Base-by-base conservation (phyloP, 192 early-diverging fungal genomes). In the Powellomyces hirtus region DNA sequence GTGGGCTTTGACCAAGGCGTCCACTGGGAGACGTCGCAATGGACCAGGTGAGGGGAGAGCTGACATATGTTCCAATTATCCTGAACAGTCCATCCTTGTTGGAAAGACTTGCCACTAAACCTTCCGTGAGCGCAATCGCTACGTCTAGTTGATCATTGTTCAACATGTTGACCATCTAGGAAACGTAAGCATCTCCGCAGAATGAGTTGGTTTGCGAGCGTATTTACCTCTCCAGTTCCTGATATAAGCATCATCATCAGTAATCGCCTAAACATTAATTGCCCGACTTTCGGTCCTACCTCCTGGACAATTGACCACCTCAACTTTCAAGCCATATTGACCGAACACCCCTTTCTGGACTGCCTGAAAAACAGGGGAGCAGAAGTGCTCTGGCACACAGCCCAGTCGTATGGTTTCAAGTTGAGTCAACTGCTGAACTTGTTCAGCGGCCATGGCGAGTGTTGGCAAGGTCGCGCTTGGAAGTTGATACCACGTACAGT, bases 121-220 rank as follows among this genome's bases (percentile, higher is more conserved):
- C 94, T 71, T 96, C 94, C 0, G 93, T 96, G 40, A 96, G 84
- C 26, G 92, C 91, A 52, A 96, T 89, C 33, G 91, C 91, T 22
- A 92, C 68, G 74, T 96, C 91, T 31, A 95, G 45, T 24, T 88
- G 80, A 36, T 85, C 89, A 13, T 80, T 78, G 44, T 80, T 75
- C 34, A 96, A 83, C 77, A 81, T 84, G 77, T 84, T 84, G 67
- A 86, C 57, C 87, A 91, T 89, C 75, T 49, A 56, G 29, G 20
- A 56, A 56, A 53, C 16, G 51, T 20, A 27, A 53, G n/a, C n/a
- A n/a, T n/a, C n/a, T n/a, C n/a, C n/a, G n/a, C n/a, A n/a, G n/a
- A n/a, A n/a, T n/a, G n/a, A n/a, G n/a, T 6, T 13, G 29, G 24
- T 2, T 50, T 26, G 7, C 50, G 35, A 36, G 30, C 1, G 30